A percentile compares a stretch with the other conserved stretches of the same genome.
phyloP scores from a whole-genome alignment of 1,284 basidiomycete genomes.

The Sporisorium graminicola region DNA sequence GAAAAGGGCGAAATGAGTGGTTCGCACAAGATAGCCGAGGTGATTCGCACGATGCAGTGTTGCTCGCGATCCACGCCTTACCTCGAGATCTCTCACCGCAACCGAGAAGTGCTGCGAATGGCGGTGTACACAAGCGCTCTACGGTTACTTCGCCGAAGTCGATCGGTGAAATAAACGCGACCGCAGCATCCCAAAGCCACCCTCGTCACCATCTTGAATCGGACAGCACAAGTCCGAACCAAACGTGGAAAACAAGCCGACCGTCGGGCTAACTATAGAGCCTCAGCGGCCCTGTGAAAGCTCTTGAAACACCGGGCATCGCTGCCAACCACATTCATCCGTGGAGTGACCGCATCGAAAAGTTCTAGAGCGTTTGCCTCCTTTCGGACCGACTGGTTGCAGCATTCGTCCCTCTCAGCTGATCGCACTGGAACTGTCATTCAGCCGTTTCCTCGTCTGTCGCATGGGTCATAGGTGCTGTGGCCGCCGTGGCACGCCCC shows the following conservation, averaged over 20 bases:
- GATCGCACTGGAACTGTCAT: too few species aligned
- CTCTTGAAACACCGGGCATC: neutral
- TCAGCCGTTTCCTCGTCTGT: too few species aligned
- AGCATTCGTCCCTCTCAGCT: neutral
- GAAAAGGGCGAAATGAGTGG: neutral
- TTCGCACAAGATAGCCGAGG: slow-evolving; percentile 1
- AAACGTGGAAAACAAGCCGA: neutral
- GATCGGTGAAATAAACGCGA: neutral
- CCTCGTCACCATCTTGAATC: neutral
- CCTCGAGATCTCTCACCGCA: neutral
- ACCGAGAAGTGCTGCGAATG: neutral
- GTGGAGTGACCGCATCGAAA: neutral
- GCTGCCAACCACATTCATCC: neutral
- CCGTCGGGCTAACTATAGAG: slow-evolving; percentile 2
- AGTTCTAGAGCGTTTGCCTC: neutral
- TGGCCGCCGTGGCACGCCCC: neutral
- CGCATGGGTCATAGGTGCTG: neutral
- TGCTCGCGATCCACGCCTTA: slow-evolving; percentile 2
- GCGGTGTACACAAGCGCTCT: neutral
- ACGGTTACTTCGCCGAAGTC: slow-evolving; percentile 1
- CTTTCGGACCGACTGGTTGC: neutral
- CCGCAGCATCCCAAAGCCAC: neutral
- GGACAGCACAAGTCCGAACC: neutral
- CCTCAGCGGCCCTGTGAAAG: neutral
- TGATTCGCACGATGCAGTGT: neutral